phyloP scores from a whole-genome alignment of 2,329 filamentous ascomycete species.

The Fusarium decemcellulare region DNA sequence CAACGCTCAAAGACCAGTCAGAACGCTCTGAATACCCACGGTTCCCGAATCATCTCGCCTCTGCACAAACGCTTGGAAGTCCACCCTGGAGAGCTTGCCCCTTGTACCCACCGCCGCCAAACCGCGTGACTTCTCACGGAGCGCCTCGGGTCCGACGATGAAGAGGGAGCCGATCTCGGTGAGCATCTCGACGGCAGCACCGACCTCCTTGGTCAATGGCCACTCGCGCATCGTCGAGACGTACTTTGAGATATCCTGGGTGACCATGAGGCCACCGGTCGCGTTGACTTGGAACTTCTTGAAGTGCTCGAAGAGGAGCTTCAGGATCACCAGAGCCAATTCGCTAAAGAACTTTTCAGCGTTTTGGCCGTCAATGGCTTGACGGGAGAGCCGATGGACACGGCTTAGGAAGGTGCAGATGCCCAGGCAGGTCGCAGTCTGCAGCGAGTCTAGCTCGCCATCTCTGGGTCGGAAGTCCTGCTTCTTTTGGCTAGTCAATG shows the following conservation, averaged over 20 bases:
- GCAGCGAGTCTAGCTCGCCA: constrained; percentile 82
- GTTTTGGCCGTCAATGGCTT: constrained; percentile 86
- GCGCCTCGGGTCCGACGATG: constrained; percentile 87
- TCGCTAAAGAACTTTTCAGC: constrained; percentile 87
- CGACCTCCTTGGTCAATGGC: constrained; percentile 79
- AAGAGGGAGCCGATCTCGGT: constrained; percentile 96
- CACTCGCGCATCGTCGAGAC: constrained; percentile 87
- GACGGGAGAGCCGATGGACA: constrained; percentile 72
- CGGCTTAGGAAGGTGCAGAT: constrained; percentile 86
- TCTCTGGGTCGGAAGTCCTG: constrained; percentile 92
- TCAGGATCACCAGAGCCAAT: constrained; percentile 83
- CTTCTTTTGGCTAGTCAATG: constrained; percentile 85
- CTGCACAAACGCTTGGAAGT: constrained; percentile 87
- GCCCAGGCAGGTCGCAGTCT: constrained; percentile 87
- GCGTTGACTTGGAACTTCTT: constrained; percentile 95
- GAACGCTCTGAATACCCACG: constrained; percentile 85
- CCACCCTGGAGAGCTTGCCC: constrained; percentile 74
- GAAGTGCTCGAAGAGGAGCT: constrained; percentile 90
- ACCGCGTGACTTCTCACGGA: constrained; percentile 78
- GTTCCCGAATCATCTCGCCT: constrained; percentile 87
- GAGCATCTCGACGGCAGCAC: constrained; percentile 83
- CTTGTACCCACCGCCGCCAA: constrained; percentile 62
- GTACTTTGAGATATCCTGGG: constrained; percentile 96
- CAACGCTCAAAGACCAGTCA: constrained; percentile 69
- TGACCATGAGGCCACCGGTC: constrained; percentile 94